Percentiles rank a stretch among this genome's conserved stretches.
These are phyloP conservation scores for Candida namnaoensis DNA, from an alignment of 805 yeast genomes.

Conservation along the genomic window DNA sequence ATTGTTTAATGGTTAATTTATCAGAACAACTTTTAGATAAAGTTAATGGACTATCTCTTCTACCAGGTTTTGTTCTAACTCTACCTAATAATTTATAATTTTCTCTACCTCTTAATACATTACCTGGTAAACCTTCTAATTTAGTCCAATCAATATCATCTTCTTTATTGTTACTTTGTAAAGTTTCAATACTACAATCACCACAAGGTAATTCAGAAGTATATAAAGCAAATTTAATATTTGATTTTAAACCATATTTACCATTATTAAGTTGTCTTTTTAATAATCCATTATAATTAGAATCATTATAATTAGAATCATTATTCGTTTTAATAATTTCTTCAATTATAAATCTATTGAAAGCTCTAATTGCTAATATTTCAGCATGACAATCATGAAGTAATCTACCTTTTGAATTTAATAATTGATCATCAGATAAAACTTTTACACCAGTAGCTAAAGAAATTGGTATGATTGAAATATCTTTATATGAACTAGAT, in stretches of 20 bases:
- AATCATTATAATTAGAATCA: background rate
- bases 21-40: conserved; percentile 86
- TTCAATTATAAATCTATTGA: conserved; percentile 33
- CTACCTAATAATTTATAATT: conserved; percentile 46
- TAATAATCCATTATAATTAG: no score
- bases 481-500: background rate
- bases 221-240: conserved; percentile 45
- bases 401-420: conserved; percentile 43
- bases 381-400: conserved; percentile 94
- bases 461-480: conserved; percentile 28
- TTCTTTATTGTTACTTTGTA: conserved; percentile 19
- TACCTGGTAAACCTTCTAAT: conserved; percentile 5
- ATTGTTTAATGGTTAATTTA: conserved; percentile 61
- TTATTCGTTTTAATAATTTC: conserved; percentile 6
- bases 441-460: conserved; percentile 82
- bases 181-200: conserved; percentile 61
- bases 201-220: conserved; percentile 87
- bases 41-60: conserved; percentile 66
- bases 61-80: conserved; percentile 90
- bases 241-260: conserved; percentile 23
- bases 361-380: conserved; percentile 58
- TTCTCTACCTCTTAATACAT: conserved; percentile 53
- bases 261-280: no score
- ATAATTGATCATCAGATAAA: conserved; percentile 42
- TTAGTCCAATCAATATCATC: conserved; percentile 14